Evolutionary conservation across 768 basidiomycete genomes (phyloP).

Genomic region (Glaciozyma antarctica): DNA sequence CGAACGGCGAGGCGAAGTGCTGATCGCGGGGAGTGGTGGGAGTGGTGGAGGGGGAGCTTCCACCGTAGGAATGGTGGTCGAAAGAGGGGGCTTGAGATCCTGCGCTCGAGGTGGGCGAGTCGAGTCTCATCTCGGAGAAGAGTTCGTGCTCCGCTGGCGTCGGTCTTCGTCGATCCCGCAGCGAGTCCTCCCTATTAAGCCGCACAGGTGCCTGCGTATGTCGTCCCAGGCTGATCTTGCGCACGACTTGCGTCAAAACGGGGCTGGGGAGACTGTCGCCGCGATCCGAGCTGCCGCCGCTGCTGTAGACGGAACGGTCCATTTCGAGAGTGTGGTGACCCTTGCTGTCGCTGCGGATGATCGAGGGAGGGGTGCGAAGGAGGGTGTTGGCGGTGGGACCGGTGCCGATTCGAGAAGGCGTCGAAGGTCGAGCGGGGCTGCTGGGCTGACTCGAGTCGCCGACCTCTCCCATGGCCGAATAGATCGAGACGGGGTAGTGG

Average conservation of each 20-base stretch:
- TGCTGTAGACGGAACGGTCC: not conserved
- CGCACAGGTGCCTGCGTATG: not conserved
- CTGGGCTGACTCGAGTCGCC: not conserved
- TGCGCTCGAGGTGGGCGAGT: not conserved
- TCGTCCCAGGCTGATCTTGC: conserved; percentile 1
- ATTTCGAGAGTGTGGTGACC: not conserved
- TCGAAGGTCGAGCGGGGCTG: not conserved
- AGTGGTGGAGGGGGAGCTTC: not conserved
- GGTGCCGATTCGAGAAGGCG: not conserved
- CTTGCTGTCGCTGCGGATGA: not conserved
- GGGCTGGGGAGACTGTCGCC: not conserved
- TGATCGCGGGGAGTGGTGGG: not conserved
- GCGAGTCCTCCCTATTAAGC: not conserved
- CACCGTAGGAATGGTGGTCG: not conserved
- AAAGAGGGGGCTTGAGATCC: not conserved
- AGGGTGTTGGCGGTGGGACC: not conserved
- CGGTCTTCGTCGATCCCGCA: not conserved
- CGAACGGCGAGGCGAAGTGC: not conserved
- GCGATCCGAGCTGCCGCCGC: not conserved
- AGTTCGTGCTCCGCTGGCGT: not conserved
- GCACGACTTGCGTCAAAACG: not conserved
- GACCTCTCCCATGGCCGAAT: conserved; percentile 15
- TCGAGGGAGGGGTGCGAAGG: not conserved
- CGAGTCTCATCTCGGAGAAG: not conserved
- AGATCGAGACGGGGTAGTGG: conserved; percentile 11